These are phyloP conservation scores for Maudiozyma serrabonitensis DNA, from an alignment of 805 yeast species.

Conservation along the genomic window DNA sequence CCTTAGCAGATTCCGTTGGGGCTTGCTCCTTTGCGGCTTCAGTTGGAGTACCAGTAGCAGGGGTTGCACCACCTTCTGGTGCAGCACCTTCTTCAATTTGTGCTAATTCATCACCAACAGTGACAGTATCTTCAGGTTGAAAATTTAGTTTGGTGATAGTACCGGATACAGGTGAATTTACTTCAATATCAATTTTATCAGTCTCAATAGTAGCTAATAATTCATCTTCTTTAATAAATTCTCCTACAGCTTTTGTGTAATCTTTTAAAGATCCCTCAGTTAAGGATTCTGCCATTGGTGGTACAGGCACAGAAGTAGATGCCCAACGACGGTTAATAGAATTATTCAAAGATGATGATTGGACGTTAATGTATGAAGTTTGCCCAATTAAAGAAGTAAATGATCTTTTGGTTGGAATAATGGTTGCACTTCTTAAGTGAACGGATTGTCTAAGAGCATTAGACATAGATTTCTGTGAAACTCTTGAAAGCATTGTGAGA, in stretches of 20 bases:
- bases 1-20: slow-evolving; percentile 19
- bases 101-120: slow-evolving; percentile 87
- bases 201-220: slow-evolving; percentile 95
- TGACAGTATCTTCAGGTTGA: slow-evolving; percentile 82
- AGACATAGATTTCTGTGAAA: slow-evolving; percentile 1
- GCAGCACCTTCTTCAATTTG: slow-evolving; percentile 73
- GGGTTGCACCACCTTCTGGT: slow-evolving; percentile 37
- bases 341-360: slow-evolving; percentile 3
- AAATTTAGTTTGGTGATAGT: slow-evolving; percentile 77
- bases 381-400: background rate
- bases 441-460: background rate
- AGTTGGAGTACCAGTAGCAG: slow-evolving; percentile 22
- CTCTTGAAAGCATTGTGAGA: slow-evolving; percentile 1
- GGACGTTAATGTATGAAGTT: background rate
- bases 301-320: slow-evolving; percentile 67
- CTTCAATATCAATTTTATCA: slow-evolving; percentile 95
- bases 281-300: slow-evolving; percentile 97
- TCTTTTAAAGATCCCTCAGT: slow-evolving; percentile 89
- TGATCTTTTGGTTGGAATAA: background rate
- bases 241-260: slow-evolving; percentile 71
- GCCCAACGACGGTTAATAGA: slow-evolving; percentile 22
- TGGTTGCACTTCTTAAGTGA: too few relatives aligned
- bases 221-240: slow-evolving; percentile 77
- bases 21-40: slow-evolving; percentile 8
- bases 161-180: slow-evolving; percentile 89